Conservation (phyloP, 495 filamentous ascomycete genomes). For the Chlorociboria aeruginascens region DNA sequence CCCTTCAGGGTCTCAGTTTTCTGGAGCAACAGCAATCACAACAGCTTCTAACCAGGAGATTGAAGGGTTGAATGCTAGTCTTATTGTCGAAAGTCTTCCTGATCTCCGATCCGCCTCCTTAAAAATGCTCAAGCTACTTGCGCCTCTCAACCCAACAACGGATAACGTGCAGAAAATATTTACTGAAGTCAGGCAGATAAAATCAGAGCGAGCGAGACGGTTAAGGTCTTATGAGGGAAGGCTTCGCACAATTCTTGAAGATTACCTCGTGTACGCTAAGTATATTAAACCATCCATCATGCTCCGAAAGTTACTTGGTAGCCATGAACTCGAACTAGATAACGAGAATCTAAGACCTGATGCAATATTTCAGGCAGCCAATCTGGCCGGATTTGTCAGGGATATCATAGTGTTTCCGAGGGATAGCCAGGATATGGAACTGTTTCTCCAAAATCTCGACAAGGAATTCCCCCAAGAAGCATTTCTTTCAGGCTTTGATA, state of each 20-base stretch:
- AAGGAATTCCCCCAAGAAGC: slow-evolving; percentile 20
- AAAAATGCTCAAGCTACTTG: slow-evolving; percentile 22
- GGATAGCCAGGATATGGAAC: not conserved
- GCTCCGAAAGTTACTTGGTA: slow-evolving; percentile 18
- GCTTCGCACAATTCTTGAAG: slow-evolving; percentile 16
- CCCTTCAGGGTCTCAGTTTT: slow-evolving; percentile 26
- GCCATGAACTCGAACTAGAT: slow-evolving; percentile 8
- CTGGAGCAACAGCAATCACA: slow-evolving; percentile 30
- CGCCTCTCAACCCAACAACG: slow-evolving; percentile 15
- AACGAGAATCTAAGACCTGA: slow-evolving; percentile 21
- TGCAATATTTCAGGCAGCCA: slow-evolving; percentile 28
- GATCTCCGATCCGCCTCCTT: slow-evolving; percentile 20
- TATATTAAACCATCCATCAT: slow-evolving; percentile 23
- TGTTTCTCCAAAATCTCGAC: slow-evolving; percentile 22
- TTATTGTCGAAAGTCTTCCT: slow-evolving; percentile 22
- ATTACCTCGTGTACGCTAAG: not conserved
- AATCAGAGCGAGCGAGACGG: slow-evolving; percentile 20
- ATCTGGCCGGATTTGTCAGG: slow-evolving; percentile 27
- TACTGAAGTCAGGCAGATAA: slow-evolving; percentile 20
- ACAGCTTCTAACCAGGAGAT: slow-evolving; percentile 21
- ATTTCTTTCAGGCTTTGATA: slow-evolving; percentile 20
- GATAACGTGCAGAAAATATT: slow-evolving; percentile 15
- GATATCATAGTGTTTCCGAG: slow-evolving; percentile 8
- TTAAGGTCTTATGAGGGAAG: slow-evolving; percentile 14
- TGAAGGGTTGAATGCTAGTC: slow-evolving; percentile 16